Conservation (phyloP, 768 basidiomycete genomes). For the Suillus plorans region DNA sequence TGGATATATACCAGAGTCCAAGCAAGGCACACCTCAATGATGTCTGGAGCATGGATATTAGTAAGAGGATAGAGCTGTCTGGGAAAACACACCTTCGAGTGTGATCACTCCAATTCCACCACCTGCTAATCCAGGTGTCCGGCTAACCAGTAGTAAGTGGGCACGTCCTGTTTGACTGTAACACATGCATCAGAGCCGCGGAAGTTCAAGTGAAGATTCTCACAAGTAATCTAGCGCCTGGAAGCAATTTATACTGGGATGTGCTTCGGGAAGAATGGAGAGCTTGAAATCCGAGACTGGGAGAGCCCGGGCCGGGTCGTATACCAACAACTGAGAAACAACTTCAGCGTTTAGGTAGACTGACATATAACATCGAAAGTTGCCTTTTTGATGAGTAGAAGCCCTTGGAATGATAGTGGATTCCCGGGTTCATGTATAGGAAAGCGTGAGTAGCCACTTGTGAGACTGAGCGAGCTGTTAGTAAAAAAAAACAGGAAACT, state of each 20-base stretch:
- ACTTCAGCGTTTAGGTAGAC: slow-evolving; percentile 8
- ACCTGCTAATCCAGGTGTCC: slow-evolving; percentile 76
- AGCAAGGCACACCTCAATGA: slow-evolving; percentile 57
- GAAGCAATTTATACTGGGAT: slow-evolving; percentile 87
- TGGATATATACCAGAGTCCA: not conserved
- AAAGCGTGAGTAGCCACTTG: slow-evolving; percentile 91
- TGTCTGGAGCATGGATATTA: slow-evolving; percentile 42
- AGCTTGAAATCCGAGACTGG: slow-evolving; percentile 76
- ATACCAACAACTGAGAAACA: slow-evolving; percentile 66
- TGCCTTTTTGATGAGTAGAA: slow-evolving; percentile 83
- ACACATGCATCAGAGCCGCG: not conserved
- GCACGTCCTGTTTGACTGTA: slow-evolving; percentile 89
- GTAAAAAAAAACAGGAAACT: slow-evolving; percentile 3
- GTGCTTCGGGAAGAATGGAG: slow-evolving; percentile 86
- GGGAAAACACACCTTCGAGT: slow-evolving; percentile 60
- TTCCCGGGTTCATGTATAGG: slow-evolving; percentile 79
- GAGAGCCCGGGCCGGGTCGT: slow-evolving; percentile 80
- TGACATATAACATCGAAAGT: slow-evolving; percentile 11
- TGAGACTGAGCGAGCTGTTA: slow-evolving; percentile 40
- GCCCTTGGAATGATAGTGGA: slow-evolving; percentile 70
- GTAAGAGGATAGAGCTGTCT: not conserved
- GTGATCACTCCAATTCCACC: slow-evolving; percentile 93
- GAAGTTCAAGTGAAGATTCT: slow-evolving; percentile 16
- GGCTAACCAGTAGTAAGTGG: slow-evolving; percentile 84
- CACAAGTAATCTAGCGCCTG: slow-evolving; percentile 94